Evolutionary conservation across 148 eudicot genomes (phyloP), one percentile per base, ranked within the genome.

Genomic region (Mesembryanthemum crystallinum): DNA sequence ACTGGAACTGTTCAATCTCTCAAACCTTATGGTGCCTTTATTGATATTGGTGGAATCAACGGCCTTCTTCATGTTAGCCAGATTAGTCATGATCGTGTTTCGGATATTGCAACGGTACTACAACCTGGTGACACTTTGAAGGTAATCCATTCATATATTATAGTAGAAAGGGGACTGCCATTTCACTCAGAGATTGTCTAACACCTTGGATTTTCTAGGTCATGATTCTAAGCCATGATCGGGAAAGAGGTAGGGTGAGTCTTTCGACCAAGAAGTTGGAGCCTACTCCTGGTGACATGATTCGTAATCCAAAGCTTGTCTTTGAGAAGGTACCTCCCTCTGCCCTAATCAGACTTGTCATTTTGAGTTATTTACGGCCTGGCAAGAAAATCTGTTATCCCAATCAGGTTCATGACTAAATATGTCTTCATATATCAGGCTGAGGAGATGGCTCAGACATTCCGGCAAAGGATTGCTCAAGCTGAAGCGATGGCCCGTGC

Each of bases 401-500:
- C 64, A 71, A 5, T 55, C 42, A 62, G 47, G 77, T 74, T 49
- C 35, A 21, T 73, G 29, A 62, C 32, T 30, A 7, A 76, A n/a
- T 67, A 28, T 75, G 13, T 60, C 25, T 65, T 28, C 62, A n/a
- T n/a, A 72, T 64, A 69, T 59, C 86, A 95, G 99, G 99, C 99
- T 18, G 99, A 95, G 85, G 99, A 95, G 90, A 95, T 95, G 99
- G 99, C 97, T 33, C 97, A 92, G 85, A 89, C 94, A 62, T 95
- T 92, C 85, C 87, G 99, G 87, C 97, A 95, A 74, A 89, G 97
- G 85, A 95, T 95, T 73, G 99, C 99, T 77, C 99, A 95, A 89
- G 99, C 99, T 15, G 99, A 95, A 87, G 99, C 99, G 72, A 95
- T 95, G 99, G 99, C 99, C 76, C 92, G 96, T 81, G 96, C 96